Conservation (phyloP, 345 rosid species). For the Sisymbrium altissimum region DNA sequence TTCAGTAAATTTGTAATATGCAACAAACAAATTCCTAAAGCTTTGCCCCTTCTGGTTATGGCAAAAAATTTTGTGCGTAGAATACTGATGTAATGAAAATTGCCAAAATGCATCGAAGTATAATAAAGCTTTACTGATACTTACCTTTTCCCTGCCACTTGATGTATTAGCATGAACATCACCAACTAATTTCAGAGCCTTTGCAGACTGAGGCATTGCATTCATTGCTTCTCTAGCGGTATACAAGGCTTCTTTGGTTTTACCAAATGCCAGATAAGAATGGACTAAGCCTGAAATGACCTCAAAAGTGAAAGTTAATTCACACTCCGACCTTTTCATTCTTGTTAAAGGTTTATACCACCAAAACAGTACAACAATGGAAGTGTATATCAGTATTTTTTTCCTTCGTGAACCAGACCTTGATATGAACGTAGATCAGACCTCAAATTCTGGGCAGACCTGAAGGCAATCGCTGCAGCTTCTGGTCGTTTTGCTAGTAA, state of each 20-base stretch:
- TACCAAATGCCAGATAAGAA: conserved; percentile 84
- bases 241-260: conserved; percentile 88
- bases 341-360: not conserved
- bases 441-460: conserved; percentile 94
- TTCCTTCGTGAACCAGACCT: conserved; percentile 47
- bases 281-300: conserved; percentile 79
- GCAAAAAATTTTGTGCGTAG: too few relatives aligned
- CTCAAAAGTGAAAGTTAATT: conserved; percentile 17
- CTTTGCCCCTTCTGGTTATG: too few relatives aligned
- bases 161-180: conserved; percentile 92
- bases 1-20: not conserved
- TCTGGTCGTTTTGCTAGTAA: conserved; percentile 79
- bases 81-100: not conserved
- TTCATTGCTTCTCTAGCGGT: conserved; percentile 98
- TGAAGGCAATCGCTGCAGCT: conserved; percentile 82
- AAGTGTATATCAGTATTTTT: not conserved
- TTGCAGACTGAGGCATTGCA: conserved; percentile 99
- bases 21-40: not conserved
- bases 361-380: conserved; percentile 20
- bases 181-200: conserved; percentile 91
- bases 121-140: not conserved
- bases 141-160: conserved; percentile 96
- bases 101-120: conserved; percentile 8
- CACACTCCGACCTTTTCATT: conserved; percentile 16
- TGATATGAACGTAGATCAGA: conserved; percentile 98